phyloP scores from a whole-genome alignment of 345 rosid genomes.

The Dovyalis caffra region DNA sequence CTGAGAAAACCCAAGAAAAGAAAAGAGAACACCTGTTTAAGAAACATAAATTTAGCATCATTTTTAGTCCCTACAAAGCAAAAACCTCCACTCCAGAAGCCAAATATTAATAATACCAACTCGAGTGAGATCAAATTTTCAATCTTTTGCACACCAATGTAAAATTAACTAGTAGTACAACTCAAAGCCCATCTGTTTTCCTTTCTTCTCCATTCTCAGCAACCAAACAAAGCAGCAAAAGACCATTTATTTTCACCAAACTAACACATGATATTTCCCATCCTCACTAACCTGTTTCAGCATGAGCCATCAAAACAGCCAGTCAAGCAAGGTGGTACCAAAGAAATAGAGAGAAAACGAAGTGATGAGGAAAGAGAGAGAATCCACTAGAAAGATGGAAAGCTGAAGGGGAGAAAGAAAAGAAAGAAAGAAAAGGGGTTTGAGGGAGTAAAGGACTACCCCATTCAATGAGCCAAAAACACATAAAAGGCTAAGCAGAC shows the following conservation, averaged over 20 bases:
- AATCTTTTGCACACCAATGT: background rate
- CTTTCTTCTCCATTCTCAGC: slow-evolving; percentile 8
- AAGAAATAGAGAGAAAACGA: background rate
- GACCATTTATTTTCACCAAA: slow-evolving; percentile 1
- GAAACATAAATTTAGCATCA: slow-evolving; percentile 8
- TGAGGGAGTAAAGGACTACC: slow-evolving; percentile 34
- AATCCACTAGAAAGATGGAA: background rate
- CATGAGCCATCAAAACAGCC: slow-evolving; percentile 46
- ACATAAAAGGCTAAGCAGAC: background rate
- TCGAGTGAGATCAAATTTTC: background rate
- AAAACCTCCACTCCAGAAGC: slow-evolving; percentile 3
- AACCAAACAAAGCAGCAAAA: slow-evolving; percentile 20
- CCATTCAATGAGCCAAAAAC: slow-evolving; percentile 42
- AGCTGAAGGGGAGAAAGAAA: background rate
- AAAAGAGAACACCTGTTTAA: background rate
- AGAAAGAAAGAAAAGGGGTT: background rate
- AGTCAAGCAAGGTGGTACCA: slow-evolving; percentile 10
- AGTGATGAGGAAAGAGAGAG: background rate
- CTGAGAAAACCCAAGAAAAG: slow-evolving; percentile 16
- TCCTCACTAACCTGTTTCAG: slow-evolving; percentile 13
- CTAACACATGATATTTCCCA: slow-evolving; percentile 17
- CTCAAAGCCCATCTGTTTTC: background rate
- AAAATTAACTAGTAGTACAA: background rate
- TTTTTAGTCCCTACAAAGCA: background rate
- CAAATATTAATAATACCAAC: too few relatives aligned